phyloP scores from a whole-genome alignment of 495 filamentous ascomycete genomes.

The Copromyces sp. region DNA sequence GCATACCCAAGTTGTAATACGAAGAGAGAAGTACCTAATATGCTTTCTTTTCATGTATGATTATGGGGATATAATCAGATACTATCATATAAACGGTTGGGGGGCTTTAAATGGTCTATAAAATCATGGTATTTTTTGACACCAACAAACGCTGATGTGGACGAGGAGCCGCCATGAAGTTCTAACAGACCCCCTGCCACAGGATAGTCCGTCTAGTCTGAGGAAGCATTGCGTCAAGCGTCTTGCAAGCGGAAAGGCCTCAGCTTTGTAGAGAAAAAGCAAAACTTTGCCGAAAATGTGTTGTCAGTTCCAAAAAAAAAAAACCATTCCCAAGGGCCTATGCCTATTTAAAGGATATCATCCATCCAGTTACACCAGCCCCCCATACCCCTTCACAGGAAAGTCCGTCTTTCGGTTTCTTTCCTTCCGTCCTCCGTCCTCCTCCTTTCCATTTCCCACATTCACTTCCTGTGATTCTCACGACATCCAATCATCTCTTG shows the following conservation, averaged over 20 bases:
- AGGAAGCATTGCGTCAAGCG: background rate
- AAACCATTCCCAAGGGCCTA: background rate
- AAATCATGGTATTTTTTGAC: background rate
- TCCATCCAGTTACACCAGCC: background rate
- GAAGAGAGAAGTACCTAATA: background rate
- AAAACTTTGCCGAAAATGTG: background rate
- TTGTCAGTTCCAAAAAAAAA: background rate
- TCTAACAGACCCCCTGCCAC: too few species aligned
- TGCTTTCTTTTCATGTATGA: slow-evolving; percentile 1
- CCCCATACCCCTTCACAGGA: background rate
- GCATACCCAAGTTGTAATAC: slow-evolving; percentile 17
- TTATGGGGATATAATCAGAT: background rate
- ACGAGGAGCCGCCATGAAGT: background rate
- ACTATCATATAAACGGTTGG: background rate
- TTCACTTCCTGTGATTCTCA: background rate
- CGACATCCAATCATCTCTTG: background rate
- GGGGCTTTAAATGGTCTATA: background rate
- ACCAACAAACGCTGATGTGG: background rate
- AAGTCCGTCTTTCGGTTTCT: background rate
- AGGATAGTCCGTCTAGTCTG: background rate
- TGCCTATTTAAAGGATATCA: background rate
- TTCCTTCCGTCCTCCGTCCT: background rate
- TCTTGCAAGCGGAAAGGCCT: background rate
- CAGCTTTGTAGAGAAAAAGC: background rate
- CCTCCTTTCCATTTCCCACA: background rate